phyloP scores from a whole-genome alignment of 176 grass and related monocot genomes.

The Alopecurus myosuroides region DNA sequence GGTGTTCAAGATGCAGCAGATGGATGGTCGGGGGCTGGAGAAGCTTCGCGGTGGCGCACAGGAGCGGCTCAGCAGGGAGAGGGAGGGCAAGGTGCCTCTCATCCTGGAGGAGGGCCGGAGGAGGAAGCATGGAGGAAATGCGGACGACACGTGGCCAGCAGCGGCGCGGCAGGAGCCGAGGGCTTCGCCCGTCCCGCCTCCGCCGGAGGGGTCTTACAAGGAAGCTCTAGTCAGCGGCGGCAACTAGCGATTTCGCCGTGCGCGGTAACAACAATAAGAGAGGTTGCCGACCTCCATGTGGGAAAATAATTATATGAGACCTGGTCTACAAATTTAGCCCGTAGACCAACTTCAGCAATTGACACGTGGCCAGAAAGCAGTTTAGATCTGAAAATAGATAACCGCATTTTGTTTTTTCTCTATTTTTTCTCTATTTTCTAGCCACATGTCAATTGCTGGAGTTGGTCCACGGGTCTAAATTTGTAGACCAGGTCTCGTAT shows the following conservation, averaged over 20 bases:
- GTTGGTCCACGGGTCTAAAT: too few relatives aligned
- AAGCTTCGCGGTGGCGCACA: conserved; percentile 66
- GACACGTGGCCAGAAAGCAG: too few relatives aligned
- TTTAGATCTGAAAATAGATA: too few relatives aligned
- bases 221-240: conserved; percentile 55
- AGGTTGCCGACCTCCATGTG: neutral
- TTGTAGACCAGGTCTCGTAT: too few relatives aligned
- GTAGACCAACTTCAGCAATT: too few relatives aligned
- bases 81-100: conserved; percentile 74
- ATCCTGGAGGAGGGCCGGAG: conserved; percentile 49
- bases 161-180: neutral
- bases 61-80: conserved; percentile 46
- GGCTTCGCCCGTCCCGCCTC: neutral
- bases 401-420: too few relatives aligned
- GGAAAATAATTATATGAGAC: too few relatives aligned
- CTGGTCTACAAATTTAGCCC: too few relatives aligned
- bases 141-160: neutral
- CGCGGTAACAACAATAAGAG: neutral
- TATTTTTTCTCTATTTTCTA: too few relatives aligned
- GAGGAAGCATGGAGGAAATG: neutral
- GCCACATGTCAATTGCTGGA: too few relatives aligned
- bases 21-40: conserved; percentile 58
- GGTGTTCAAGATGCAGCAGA: conserved; percentile 91
- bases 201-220: conserved; percentile 46
- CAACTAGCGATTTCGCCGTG: neutral